Evolutionary conservation across 495 filamentous ascomycete species (phyloP), one percentile per base, ranked within the genome.

Genomic region (Xylaria bambusicola): DNA sequence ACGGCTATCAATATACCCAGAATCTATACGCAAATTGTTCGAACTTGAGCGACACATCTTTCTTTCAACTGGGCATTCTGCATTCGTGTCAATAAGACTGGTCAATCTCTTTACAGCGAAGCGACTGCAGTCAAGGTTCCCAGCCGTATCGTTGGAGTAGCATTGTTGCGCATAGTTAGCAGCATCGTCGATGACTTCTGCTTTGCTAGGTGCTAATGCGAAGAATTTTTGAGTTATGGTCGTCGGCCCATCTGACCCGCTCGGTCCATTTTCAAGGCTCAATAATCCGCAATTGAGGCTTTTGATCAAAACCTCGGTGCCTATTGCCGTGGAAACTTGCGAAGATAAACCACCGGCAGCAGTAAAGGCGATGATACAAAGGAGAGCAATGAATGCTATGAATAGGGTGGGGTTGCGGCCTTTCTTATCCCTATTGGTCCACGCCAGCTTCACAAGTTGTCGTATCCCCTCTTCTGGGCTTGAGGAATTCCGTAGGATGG

Each of bases 161-260:
- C 60, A 62, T 44, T 62, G 60, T 31, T 52, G 47, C 12, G 60
- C 60, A n/a, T 62, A 62, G 20, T 52, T 62, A 0, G 36, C 46
- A 6, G 60, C 60, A 31, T 56, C 21, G 42, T 45, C 35, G 6
- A 52, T 9, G 6, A 5, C 33, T n/a, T 62, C 48, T 20, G 60
- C 59, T 27, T 2, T 17, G 12, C 15, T 15, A 13, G 13, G 36
- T 13, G 15, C 36, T 10, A 24, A 18, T 35, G 0, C 40, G 21
- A 36, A 31, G 6, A 33, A 1, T 4, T 2, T 10, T 5, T 33
- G 27, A n/a, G 3, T 10, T 4, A 49, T 31, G 15, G 15, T 18
- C 2, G 6, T 6, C 12, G 15, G 26, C 7, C 24, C 15, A 31
- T 31, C 26, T 49, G 44, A 33, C 31, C 31, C 3, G 29, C 15